Percentiles rank a stretch among this genome's conserved stretches.
Evolutionary conservation across 495 filamentous ascomycete species (phyloP).

Genomic region (Pseudevernia furfuracea): DNA sequence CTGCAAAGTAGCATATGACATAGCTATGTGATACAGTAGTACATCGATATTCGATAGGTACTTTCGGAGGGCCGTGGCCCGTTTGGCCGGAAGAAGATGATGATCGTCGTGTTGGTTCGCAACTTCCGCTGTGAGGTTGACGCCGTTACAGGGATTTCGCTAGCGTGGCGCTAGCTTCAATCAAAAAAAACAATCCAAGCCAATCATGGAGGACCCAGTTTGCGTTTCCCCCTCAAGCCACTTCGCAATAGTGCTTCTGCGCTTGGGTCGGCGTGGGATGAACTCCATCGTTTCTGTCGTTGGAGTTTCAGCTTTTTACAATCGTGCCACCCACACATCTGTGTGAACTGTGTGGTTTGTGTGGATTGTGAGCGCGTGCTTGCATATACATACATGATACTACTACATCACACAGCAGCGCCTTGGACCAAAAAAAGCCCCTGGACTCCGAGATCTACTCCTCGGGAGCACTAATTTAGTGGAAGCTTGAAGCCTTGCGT

Average conservation of each 20-base stretch:
- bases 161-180: neutral
- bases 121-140: neutral
- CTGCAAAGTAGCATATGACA: neutral
- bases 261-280: neutral
- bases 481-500: neutral
- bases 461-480: slow-evolving; percentile 3
- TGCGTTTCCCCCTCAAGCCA: neutral
- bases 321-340: no score
- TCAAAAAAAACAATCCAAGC: neutral
- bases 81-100: neutral
- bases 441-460: neutral
- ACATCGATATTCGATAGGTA: no score
- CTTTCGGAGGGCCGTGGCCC: no score
- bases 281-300: neutral
- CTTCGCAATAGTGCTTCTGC: slow-evolving; percentile 1
- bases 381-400: neutral
- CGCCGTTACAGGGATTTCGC: neutral
- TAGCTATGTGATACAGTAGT: no score
- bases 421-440: neutral
- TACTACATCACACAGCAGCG: no score
- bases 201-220: neutral
- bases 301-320: no score
- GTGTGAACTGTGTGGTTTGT: no score
- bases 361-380: neutral
- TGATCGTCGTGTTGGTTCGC: neutral